Percentiles rank a stretch among this genome's conserved stretches.
phyloP scores from a whole-genome alignment of 2,329 filamentous ascomycete genomes.

The Stagonosporopsis vannaccii region DNA sequence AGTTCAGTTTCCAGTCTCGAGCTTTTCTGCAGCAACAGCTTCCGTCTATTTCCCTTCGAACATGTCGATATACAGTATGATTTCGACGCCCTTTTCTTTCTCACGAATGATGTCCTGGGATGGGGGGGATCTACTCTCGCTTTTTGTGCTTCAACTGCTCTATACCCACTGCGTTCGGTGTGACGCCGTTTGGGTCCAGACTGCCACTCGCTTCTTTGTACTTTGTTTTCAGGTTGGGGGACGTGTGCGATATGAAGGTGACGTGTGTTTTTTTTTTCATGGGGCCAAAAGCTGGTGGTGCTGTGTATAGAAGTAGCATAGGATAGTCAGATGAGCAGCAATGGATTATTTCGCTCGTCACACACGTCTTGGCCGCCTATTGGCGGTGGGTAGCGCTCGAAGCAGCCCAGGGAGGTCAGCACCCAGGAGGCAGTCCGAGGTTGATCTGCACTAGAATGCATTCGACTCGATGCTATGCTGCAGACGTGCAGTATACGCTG shows the following conservation, averaged over 20 bases:
- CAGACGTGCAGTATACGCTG: too few relatives aligned
- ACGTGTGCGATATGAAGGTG: constrained; percentile 2
- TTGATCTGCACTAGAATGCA: too few relatives aligned
- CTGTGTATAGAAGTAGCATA: constrained; percentile 4
- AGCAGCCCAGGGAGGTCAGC: too few relatives aligned
- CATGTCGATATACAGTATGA: constrained; percentile 13
- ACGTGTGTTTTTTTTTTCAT: background rate
- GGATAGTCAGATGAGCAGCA: constrained; percentile 2
- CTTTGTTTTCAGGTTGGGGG: background rate
- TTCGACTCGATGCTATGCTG: too few relatives aligned
- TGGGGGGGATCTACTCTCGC: constrained; percentile 1
- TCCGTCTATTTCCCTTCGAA: background rate
- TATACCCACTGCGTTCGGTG: constrained; percentile 15
- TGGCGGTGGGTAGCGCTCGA: too few relatives aligned
- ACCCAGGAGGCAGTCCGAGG: too few relatives aligned
- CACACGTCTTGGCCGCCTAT: too few relatives aligned
- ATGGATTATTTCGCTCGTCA: constrained; percentile 1
- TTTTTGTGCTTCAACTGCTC: constrained; percentile 10
- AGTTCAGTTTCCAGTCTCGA: background rate
- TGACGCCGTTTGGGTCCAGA: constrained; percentile 15
- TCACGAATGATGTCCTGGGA: background rate
- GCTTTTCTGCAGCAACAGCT: background rate
- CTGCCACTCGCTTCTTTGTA: constrained; percentile 19
- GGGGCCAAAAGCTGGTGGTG: background rate
- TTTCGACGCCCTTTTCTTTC: background rate